Evolutionary conservation across 1,284 basidiomycete genomes (phyloP).

Genomic region (Pascua guehoae): DNA sequence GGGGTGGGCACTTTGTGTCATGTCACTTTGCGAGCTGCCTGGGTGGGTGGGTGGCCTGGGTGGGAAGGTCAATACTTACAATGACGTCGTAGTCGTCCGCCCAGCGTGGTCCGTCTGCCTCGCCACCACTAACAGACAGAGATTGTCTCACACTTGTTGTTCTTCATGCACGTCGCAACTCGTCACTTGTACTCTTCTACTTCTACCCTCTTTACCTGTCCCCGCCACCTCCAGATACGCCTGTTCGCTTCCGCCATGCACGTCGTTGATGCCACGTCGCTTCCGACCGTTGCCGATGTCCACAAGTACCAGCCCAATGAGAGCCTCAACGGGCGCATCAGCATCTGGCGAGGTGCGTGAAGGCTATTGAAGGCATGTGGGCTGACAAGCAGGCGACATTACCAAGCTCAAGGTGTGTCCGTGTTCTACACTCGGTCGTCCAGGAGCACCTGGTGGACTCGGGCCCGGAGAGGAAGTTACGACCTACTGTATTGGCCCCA

Average conservation of each 20-base stretch:
- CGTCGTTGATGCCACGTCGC: slow-evolving; percentile 14
- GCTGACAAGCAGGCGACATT: slow-evolving; percentile 38
- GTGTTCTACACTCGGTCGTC: not conserved
- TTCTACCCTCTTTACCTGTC: not conserved
- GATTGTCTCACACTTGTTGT: not conserved
- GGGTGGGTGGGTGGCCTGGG: not conserved
- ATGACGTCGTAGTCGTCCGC: not conserved
- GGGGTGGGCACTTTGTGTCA: too few species aligned
- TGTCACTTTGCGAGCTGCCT: too few species aligned
- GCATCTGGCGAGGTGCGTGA: slow-evolving; percentile 38
- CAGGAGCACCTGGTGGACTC: too few species aligned
- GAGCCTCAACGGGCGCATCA: slow-evolving; percentile 28
- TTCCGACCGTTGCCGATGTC: slow-evolving; percentile 29
- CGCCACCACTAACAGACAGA: not conserved
- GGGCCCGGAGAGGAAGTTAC: too few species aligned
- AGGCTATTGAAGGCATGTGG: too few species aligned
- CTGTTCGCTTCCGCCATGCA: slow-evolving; percentile 1
- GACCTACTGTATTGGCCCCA: not conserved
- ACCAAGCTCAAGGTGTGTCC: slow-evolving; percentile 38
- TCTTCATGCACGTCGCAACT: not conserved
- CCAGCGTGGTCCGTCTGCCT: not conserved
- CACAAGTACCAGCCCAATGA: slow-evolving; percentile 11
- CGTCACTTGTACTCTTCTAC: not conserved
- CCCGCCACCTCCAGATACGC: not conserved
- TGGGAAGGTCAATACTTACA: not conserved